Base-by-base conservation (phyloP, 495 filamentous ascomycete genomes). In the Acidiella bohemica region DNA sequence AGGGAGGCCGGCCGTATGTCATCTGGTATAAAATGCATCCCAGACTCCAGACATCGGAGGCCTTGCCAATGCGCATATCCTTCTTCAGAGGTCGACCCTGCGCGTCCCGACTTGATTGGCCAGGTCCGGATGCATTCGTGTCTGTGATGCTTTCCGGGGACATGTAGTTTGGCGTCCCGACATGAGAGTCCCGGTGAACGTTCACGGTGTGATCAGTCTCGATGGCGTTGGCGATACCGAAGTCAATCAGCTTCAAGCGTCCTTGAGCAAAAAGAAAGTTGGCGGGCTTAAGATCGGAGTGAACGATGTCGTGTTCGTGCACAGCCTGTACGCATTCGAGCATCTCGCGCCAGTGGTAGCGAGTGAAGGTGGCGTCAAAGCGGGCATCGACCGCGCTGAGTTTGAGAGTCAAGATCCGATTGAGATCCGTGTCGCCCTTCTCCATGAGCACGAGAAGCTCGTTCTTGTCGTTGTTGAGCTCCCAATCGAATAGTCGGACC, bases 281-380 rank as follows among this genome's bases (percentile, higher is more conserved):
- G 44, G 86, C 85, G 1, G 90, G 90, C 54, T 97, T 97, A 22
- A 97, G 69, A 55, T 97, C 90, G 2, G 83, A 92, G 59, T 97
- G 90, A 9, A 97, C 87, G 36, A 97, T 84, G 56, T 93, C 86
- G 50, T 76, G 65, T 0, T 76, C 68, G 55, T 97, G 90, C 0
- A 97, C 85, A 2, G 87, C 72, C 36, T 81, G 72, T 4, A 97
- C 78, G 59, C 90, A 97, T 53, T 92, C 84, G 3, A 97, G 80
- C 92, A 97, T 96, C 62, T 97, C 90, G 54, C 86, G 84, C 90
- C 90, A 97, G 65, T 93, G 93, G 61, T 84, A 84, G 7, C 90
- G 80, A n/a, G 86, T 81, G 51, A 95, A 96, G 35, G 76, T 80
- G 8, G 81, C 68, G 55, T 97, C 90, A 41, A 96, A 80, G 20